A percentile compares a stretch with the other conserved stretches of the same genome.
Evolutionary conservation across 2,329 filamentous ascomycete species (phyloP).

Genomic region (Penicillium sp.): DNA sequence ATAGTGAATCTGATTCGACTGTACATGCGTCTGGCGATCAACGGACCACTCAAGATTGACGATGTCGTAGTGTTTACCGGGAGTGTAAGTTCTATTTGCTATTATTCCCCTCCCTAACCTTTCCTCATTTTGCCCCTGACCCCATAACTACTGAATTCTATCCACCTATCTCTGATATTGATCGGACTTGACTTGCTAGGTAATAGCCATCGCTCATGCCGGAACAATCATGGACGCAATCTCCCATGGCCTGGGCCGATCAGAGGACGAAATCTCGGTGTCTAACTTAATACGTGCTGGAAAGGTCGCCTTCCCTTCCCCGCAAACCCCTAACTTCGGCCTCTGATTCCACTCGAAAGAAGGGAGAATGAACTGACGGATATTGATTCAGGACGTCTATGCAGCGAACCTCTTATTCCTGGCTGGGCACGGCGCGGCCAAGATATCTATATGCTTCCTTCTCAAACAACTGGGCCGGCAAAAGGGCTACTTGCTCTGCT

Average conservation of each 20-base stretch:
- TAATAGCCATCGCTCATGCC: not conserved
- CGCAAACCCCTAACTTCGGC: too few species aligned
- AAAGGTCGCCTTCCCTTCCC: not conserved
- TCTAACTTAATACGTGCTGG: not conserved
- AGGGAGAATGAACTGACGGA: not conserved
- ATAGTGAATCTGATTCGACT: not conserved
- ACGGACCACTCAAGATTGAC: not conserved
- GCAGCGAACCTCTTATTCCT: not conserved
- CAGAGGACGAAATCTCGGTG: not conserved
- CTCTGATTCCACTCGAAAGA: not conserved
- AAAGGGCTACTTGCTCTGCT: not conserved
- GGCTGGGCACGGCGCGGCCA: not conserved
- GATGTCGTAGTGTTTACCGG: not conserved
- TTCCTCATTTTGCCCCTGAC: not conserved
- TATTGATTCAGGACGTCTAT: not conserved
- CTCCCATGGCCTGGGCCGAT: not conserved
- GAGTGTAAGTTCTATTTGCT: not conserved
- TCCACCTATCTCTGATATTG: not conserved
- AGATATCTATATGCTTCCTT: not conserved
- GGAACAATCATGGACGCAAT: not conserved
- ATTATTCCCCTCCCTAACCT: not conserved
- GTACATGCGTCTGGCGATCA: not conserved
- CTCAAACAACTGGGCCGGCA: not conserved
- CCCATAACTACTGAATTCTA: too few species aligned
- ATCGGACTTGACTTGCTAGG: not conserved